Evolutionary conservation across 176 grass and related monocot species (phyloP).

Genomic region (Hyparrhenia diplandra): DNA sequence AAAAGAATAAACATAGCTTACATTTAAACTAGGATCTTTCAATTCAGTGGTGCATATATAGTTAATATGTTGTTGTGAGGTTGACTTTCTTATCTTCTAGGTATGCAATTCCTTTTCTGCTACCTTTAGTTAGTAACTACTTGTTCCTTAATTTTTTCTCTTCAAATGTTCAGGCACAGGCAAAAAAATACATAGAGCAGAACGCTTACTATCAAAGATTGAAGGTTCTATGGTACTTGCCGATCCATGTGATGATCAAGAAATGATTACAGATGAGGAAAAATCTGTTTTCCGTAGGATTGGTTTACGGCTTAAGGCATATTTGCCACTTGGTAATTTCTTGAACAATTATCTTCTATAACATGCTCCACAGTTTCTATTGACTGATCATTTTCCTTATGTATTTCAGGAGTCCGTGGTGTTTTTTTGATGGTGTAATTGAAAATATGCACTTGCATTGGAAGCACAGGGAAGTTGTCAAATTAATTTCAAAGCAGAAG

Average conservation of each 20-base stretch:
- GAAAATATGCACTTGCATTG: slow-evolving; percentile 99
- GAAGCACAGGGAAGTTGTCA: slow-evolving; percentile 94
- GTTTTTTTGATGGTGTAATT: slow-evolving; percentile 89
- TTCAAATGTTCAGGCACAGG: slow-evolving; percentile 58
- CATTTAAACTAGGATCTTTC: background rate
- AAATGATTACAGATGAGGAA: slow-evolving; percentile 91
- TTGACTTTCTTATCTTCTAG: background rate
- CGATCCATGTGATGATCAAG: slow-evolving; percentile 60
- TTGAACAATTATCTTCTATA: background rate
- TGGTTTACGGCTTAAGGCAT: background rate
- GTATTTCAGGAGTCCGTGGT: slow-evolving; percentile 67
- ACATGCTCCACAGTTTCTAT: background rate
- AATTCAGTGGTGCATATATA: background rate
- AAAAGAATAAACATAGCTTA: background rate
- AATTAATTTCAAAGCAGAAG: slow-evolving; percentile 94
- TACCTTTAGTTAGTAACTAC: background rate
- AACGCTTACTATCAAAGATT: slow-evolving; percentile 63
- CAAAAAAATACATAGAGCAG: slow-evolving; percentile 71
- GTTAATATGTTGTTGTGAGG: background rate
- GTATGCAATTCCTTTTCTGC: background rate
- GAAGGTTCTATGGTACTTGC: slow-evolving; percentile 74
- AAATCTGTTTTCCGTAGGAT: slow-evolving; percentile 76
- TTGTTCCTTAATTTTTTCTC: slow-evolving; percentile 4
- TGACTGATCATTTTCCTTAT: slow-evolving; percentile 15
- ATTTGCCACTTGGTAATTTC: slow-evolving; percentile 67